Evolutionary conservation across 2,329 filamentous ascomycete genomes (phyloP).

Genomic region (Colletotrichum sansevieriae): DNA sequence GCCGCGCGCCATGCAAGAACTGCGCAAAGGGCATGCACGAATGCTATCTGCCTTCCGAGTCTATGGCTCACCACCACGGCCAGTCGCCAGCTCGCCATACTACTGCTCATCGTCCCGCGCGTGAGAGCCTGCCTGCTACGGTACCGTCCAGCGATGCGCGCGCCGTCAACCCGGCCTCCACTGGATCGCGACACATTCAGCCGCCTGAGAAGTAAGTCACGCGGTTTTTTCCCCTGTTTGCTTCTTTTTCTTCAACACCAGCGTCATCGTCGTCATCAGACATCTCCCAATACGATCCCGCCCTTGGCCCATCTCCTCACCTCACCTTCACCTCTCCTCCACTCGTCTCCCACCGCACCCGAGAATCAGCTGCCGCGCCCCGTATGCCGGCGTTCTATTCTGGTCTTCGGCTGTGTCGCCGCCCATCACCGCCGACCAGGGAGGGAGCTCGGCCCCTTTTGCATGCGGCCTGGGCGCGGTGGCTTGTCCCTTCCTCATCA

Average conservation of each 20-base stretch:
- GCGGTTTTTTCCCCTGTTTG: conserved; percentile 18
- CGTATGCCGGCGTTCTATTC: conserved; percentile 36
- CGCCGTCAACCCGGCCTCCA: conserved; percentile 60
- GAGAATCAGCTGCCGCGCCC: conserved; percentile 14
- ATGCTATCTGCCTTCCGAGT: conserved; percentile 72
- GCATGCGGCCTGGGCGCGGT: conserved; percentile 42
- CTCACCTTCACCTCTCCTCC: conserved; percentile 17
- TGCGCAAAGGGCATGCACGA: conserved; percentile 75
- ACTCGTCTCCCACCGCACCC: not conserved
- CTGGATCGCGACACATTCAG: conserved; percentile 62
- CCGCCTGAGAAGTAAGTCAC: conserved; percentile 68
- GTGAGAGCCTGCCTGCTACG: conserved; percentile 68
- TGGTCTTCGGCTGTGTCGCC: conserved; percentile 39
- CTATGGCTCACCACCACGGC: conserved; percentile 70
- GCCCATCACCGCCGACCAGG: conserved; percentile 33
- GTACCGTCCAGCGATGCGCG: conserved; percentile 58
- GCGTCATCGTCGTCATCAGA: conserved; percentile 10
- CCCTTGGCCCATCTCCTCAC: not conserved
- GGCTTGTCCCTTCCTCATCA: conserved; percentile 36
- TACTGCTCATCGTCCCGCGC: conserved; percentile 62
- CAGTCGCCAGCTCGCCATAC: conserved; percentile 67
- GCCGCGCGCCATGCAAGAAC: conserved; percentile 73
- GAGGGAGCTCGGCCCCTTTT: conserved; percentile 40
- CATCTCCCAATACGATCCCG: conserved; percentile 19
- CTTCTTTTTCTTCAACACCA: conserved; percentile 13